phyloP scores from a whole-genome alignment of 1,284 basidiomycete genomes.

The Ganoderma multipileum region DNA sequence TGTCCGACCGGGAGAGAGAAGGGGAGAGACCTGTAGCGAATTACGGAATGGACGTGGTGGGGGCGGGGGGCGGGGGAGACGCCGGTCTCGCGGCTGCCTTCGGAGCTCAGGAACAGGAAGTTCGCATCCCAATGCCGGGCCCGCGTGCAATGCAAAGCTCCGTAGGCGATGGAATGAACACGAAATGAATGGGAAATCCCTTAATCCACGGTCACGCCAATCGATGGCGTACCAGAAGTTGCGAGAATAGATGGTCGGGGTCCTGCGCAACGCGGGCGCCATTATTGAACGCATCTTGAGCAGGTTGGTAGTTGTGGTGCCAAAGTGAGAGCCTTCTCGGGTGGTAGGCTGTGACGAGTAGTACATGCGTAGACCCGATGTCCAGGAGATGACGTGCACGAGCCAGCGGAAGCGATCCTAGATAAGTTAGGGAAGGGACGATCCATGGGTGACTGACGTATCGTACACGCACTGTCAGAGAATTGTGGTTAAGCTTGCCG shows the following conservation, averaged over 20 bases:
- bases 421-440: neutral
- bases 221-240: neutral
- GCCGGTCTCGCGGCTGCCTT: neutral
- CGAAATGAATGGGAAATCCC: neutral
- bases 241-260: neutral
- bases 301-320: neutral
- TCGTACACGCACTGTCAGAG: constrained; percentile 6
- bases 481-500: constrained; percentile 21
- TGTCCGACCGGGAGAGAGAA: neutral
- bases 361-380: neutral
- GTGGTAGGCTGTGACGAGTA: neutral
- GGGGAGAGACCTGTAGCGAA: neutral
- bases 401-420: neutral
- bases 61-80: no score
- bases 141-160: neutral
- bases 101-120: constrained; percentile 1
- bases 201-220: neutral
- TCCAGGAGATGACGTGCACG: neutral
- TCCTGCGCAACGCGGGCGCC: neutral
- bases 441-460: neutral
- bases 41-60: neutral
- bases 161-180: neutral
- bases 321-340: neutral
- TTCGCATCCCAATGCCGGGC: neutral
- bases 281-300: neutral